A percentile compares a stretch with the other conserved stretches of the same genome.
phyloP scores from a whole-genome alignment of 176 grass and related monocot genomes.

The Alloteropsis semialata region DNA sequence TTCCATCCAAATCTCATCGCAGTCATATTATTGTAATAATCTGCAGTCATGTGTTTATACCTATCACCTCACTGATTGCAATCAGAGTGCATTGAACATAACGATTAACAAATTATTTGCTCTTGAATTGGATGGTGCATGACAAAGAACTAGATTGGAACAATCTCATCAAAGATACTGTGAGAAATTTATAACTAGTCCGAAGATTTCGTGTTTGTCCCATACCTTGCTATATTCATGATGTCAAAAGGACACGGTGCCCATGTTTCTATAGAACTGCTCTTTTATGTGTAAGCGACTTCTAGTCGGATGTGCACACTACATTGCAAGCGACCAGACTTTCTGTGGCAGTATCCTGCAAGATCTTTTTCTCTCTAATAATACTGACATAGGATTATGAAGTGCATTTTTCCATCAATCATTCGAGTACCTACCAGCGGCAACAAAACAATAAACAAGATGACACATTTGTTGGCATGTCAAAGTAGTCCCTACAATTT shows the following conservation, averaged over 20 bases:
- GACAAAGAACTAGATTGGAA: background rate
- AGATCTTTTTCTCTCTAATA: background rate
- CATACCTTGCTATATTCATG: background rate
- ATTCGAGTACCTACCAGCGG: background rate
- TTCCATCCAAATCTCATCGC: background rate
- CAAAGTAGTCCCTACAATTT: background rate
- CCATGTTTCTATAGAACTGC: background rate
- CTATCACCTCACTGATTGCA: conserved; percentile 3
- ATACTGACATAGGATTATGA: background rate
- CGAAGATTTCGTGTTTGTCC: background rate
- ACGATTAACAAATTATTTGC: background rate
- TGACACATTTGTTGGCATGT: background rate
- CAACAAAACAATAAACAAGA: background rate
- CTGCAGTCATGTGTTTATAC: background rate
- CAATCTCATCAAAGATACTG: conserved; percentile 37
- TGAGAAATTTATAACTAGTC: background rate
- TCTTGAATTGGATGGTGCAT: background rate
- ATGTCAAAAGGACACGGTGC: background rate
- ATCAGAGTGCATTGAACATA: background rate
- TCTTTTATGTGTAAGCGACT: background rate
- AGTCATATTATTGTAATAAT: background rate
- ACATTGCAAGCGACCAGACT: background rate
- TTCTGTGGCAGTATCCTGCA: background rate
- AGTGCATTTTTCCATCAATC: background rate
- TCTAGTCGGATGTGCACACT: background rate